Conservation (phyloP, 768 basidiomycete species). For the Boletus subcaerulescens region DNA sequence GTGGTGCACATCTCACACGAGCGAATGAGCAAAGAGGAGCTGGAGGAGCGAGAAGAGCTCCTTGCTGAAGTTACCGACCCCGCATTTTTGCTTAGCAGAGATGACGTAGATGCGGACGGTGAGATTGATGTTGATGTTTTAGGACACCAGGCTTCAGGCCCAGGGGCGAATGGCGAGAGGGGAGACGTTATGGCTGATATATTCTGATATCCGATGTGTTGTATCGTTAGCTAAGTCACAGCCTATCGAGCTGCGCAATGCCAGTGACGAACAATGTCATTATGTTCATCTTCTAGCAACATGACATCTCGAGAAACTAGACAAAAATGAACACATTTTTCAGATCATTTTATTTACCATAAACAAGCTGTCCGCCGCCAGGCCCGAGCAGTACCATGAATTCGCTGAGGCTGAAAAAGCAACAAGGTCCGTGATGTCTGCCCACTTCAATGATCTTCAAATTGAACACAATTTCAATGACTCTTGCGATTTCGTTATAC, state of each 20-base stretch:
- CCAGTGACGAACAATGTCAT: background rate
- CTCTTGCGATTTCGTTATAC: no score
- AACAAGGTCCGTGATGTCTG: background rate
- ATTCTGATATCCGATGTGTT: constrained; percentile 20
- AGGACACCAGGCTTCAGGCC: constrained; percentile 48
- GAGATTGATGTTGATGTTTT: constrained; percentile 54
- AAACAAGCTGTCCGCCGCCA: no score
- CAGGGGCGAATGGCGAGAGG: constrained; percentile 45
- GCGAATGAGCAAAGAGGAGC: constrained; percentile 69
- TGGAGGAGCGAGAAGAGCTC: constrained; percentile 74
- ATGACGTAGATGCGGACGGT: constrained; percentile 59
- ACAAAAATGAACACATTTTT: no score
- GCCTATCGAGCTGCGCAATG: background rate
- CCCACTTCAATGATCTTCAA: no score
- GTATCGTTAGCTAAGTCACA: background rate
- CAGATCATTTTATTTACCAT: no score
- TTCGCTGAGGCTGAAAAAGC: background rate
- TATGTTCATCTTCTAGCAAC: background rate
- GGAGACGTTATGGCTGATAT: constrained; percentile 33
- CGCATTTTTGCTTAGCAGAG: constrained; percentile 45
- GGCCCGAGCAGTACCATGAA: no score
- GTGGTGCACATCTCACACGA: constrained; percentile 70
- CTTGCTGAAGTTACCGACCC: constrained; percentile 77
- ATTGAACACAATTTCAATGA: no score
- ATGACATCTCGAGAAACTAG: no score